Evolutionary conservation across 495 filamentous ascomycete genomes (phyloP).

Genomic region (Chaetomium fimeti): DNA sequence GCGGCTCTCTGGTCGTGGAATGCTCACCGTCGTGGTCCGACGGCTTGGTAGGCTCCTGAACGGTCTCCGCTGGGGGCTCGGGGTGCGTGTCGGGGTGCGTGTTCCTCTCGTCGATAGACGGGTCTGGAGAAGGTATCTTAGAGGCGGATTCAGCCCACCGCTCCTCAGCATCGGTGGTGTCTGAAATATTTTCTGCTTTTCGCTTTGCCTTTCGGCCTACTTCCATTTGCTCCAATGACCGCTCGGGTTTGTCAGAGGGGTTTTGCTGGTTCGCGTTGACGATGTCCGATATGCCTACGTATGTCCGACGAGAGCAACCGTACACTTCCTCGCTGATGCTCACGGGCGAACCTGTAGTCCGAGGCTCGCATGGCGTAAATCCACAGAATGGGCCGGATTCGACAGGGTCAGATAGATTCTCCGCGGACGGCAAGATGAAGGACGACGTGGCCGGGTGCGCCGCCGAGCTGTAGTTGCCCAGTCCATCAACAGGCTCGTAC

Average conservation of each 20-base stretch:
- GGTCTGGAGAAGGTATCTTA: neutral
- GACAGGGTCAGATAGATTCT: neutral
- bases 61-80: neutral
- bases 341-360: neutral
- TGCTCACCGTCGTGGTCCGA: neutral
- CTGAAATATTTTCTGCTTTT: constrained; percentile 42
- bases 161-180: constrained; percentile 31
- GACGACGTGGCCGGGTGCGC: neutral
- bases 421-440: neutral
- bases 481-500: neutral
- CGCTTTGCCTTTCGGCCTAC: constrained; percentile 25
- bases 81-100: neutral
- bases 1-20: neutral
- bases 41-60: neutral
- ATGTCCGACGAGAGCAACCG: constrained; percentile 22
- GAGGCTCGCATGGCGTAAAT: neutral
- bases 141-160: constrained; percentile 14
- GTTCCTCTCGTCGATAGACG: neutral
- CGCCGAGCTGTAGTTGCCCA: neutral
- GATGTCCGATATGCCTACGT: constrained; percentile 37
- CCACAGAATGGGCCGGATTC: neutral
- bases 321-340: neutral
- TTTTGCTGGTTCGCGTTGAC: constrained; percentile 22
- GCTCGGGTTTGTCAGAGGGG: neutral
- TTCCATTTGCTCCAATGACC: too few relatives aligned